These are phyloP conservation scores for Kurtzmaniella quercitrusa DNA, from an alignment of 1,139 yeast species.

Conservation along the genomic window DNA sequence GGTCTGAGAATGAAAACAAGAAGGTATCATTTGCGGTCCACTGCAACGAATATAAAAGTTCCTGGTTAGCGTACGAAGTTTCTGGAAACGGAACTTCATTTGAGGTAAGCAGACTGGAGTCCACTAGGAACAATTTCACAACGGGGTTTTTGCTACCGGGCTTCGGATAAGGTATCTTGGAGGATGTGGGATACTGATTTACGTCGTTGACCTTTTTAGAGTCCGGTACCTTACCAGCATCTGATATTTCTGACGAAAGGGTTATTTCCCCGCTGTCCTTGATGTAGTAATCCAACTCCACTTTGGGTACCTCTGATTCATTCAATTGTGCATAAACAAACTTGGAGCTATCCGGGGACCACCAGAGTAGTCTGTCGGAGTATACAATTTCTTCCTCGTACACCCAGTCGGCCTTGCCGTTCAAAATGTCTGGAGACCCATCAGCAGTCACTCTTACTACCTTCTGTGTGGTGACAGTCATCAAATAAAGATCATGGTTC, in stretches of 20 bases:
- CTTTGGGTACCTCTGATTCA: conserved; percentile 65
- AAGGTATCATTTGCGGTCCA: conserved; percentile 63
- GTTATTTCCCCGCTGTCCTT: conserved; percentile 32
- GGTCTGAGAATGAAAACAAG: conserved; percentile 63
- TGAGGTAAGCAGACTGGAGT: background rate
- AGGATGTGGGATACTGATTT: conserved; percentile 53
- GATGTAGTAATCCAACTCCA: conserved; percentile 61
- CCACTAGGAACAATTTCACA: conserved; percentile 17
- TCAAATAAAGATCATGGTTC: conserved; percentile 37
- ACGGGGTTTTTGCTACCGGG: conserved; percentile 78
- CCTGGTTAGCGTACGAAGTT: background rate
- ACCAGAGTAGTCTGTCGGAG: conserved; percentile 71
- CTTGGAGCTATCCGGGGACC: conserved; percentile 71
- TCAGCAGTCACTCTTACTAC: conserved; percentile 52
- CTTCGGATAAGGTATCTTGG: conserved; percentile 73
- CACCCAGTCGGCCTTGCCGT: conserved; percentile 72
- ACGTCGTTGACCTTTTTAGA: conserved; percentile 15
- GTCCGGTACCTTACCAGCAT: background rate
- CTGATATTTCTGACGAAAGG: conserved; percentile 18
- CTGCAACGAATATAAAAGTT: conserved; percentile 53
- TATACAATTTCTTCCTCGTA: conserved; percentile 84
- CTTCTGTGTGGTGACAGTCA: conserved; percentile 24
- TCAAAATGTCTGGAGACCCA: conserved; percentile 64
- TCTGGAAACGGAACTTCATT: background rate
- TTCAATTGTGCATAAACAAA: conserved; percentile 64